phyloP scores from a whole-genome alignment of 75 land plant species.

The Cunninghamia lanceolata region DNA sequence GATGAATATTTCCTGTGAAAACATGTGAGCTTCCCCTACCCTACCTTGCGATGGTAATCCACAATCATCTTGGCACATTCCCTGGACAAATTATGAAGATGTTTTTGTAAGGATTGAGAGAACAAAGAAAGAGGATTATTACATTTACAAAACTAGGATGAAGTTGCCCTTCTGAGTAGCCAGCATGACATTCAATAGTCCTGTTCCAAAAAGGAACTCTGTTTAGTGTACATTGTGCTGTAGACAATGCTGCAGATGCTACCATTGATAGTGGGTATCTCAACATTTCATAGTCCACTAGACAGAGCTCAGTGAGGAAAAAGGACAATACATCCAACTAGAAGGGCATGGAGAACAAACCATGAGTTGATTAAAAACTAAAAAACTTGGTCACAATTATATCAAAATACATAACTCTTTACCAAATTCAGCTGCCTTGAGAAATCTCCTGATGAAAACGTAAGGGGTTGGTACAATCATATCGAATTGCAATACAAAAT shows the following conservation, averaged over 20 bases:
- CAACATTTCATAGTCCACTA: slow-evolving; percentile 89
- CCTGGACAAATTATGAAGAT: slow-evolving; percentile 30
- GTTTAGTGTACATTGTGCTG: slow-evolving; percentile 65
- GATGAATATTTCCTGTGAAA: slow-evolving; percentile 83
- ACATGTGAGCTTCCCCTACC: slow-evolving; percentile 72
- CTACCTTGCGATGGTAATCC: slow-evolving; percentile 71
- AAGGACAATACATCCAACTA: slow-evolving; percentile 71
- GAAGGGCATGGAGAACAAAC: not conserved
- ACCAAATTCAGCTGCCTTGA: slow-evolving; percentile 78
- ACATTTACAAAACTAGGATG: not conserved
- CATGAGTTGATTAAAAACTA: not conserved
- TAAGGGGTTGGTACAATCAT: slow-evolving; percentile 86
- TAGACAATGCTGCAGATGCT: slow-evolving; percentile 89
- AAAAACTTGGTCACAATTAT: not conserved
- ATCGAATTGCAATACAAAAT: slow-evolving; percentile 76
- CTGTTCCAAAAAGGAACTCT: slow-evolving; percentile 55
- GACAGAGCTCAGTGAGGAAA: slow-evolving; percentile 78
- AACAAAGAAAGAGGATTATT: not conserved
- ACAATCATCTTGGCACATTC: slow-evolving; percentile 89
- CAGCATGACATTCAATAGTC: slow-evolving; percentile 58
- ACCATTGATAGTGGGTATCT: slow-evolving; percentile 75
- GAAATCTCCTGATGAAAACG: slow-evolving; percentile 79
- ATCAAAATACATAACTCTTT: slow-evolving; percentile 42
- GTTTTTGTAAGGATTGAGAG: not conserved
- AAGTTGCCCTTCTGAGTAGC: slow-evolving; percentile 65